Evolutionary conservation across 2,329 filamentous ascomycete species (phyloP), one percentile per base, ranked within the genome.

Genomic region (Penicillium sp.): DNA sequence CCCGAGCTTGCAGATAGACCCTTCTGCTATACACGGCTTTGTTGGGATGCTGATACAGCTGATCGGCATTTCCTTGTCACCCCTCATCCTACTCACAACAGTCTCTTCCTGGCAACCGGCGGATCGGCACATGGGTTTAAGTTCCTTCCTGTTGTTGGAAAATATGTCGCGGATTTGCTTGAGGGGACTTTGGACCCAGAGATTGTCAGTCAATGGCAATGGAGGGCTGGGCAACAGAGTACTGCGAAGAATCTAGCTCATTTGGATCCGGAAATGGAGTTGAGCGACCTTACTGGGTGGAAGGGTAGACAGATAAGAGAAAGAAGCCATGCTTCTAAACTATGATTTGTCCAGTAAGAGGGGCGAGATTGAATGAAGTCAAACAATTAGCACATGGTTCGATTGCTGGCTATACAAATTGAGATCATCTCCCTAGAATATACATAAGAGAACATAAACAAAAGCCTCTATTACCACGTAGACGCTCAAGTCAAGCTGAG

Each of bases 191-290:
- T 62, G n/a, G 52, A 56, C 36, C 36, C 49, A 6, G 46, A 54
- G 4, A 56, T 54, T 3, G 34, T 39, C n/a, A n/a, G 41, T 6
- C 50, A 56, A n/a, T 62, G 58, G 58, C 16, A 55, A 21, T 62
- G 60, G 57, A 48, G 60, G 2, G 60, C 51, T 6, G 57, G 59
- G 0, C 58, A 64, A 33, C 31, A 57, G 13, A 29, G 59, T 5
- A 58, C 55, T 7, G 54, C 56, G 1, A 66, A 60, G 51, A 58
- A 65, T 39, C 50, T 68, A 6, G 66, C 66, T 16, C 66, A 68
- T 56, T 50, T 67, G 57, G 65, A 68, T 40, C 62, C 65, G 3
- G 66, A 68, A 27, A 45, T 65, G 41, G 64, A 68, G 46, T 39
- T 68, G 46, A 27, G 16, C 4, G 60, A 63, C 39, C 52, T 68